Conservation (phyloP, 495 filamentous ascomycete species). For the Penicillium pulvis region DNA sequence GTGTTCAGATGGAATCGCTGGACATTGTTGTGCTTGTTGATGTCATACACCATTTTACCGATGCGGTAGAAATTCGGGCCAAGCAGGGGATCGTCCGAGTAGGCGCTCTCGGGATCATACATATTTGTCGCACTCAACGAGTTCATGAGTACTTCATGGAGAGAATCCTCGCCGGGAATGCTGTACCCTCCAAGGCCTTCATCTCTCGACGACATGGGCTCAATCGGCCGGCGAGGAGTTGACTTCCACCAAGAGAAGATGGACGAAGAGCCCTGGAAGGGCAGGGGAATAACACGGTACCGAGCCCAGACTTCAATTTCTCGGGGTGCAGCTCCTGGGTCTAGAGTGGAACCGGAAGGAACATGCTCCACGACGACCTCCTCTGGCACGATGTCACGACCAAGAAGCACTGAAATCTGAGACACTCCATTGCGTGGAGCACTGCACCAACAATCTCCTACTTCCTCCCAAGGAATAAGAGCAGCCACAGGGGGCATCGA, state of each 20-base stretch:
- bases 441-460: slow-evolving; percentile 53
- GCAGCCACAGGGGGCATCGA: slow-evolving; percentile 29
- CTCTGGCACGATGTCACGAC: slow-evolving; percentile 44
- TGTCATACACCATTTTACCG: slow-evolving; percentile 46
- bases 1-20: slow-evolving; percentile 41
- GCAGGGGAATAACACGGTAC: slow-evolving; percentile 25
- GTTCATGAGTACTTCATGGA: slow-evolving; percentile 38
- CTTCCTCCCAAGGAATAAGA: slow-evolving; percentile 43
- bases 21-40: slow-evolving; percentile 29
- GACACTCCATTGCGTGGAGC: slow-evolving; percentile 37
- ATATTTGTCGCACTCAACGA: slow-evolving; percentile 32
- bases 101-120: slow-evolving; percentile 29
- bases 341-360: slow-evolving; percentile 33
- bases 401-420: slow-evolving; percentile 41
- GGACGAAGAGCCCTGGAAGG: neutral
- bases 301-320: slow-evolving; percentile 52
- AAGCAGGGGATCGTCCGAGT: slow-evolving; percentile 37
- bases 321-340: slow-evolving; percentile 41
- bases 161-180: slow-evolving; percentile 17
- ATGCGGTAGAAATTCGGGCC: slow-evolving; percentile 46
- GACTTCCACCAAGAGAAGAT: slow-evolving; percentile 5
- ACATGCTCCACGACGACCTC: slow-evolving; percentile 52
- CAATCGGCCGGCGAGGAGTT: neutral
- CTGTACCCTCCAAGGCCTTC: slow-evolving; percentile 20
- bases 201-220: slow-evolving; percentile 14